Base-by-base conservation (phyloP, 2,329 filamentous ascomycete genomes). In the Penicillium sclerotiorum region DNA sequence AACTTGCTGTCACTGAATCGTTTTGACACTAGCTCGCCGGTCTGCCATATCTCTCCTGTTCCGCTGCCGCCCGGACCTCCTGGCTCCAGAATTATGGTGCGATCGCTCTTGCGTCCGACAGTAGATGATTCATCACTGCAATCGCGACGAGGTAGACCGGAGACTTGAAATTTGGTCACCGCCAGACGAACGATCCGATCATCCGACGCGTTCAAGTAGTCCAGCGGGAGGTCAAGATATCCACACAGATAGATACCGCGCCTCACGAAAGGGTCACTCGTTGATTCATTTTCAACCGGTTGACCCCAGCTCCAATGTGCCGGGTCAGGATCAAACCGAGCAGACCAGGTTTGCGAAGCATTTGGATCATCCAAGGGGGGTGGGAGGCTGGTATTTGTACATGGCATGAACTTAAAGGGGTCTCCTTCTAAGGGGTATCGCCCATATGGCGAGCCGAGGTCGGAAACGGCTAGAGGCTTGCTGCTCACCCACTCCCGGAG, bases 201-300 rank as follows among this genome's bases (percentile, higher is more conserved):
- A 15, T 58, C 53, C 9, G 53, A 52, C 3, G 27, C 3, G n/a
- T 58, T 58, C 12, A 42, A 47, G 33, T 58, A 58, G 25, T 58
- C 53, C 1, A 58, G 45, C 8, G 55, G 55, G 6, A 58, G 50
- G 39, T 58, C 53, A 7, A 58, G 28, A 18, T 54, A 58, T 38
- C 55, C 53, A 46, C 55, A 56, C 21, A 56, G 23, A 41, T 56
- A 56, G 22, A 56, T 58, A 11, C 55, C 53, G 11, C n/a, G 47
- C 12, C 46, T 40, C 23, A 46, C 35, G 36, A 9, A 28, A 13
- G 25, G 25, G 13, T 28, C 25, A n/a, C 3, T 28, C 3, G 9
- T 28, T 28, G 25, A 28, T 28, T 28, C 9, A 4, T 28, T 8
- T 28, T 28, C 25, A 13, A 28, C 13, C 9, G 25, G 13, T 28